Conservation (phyloP, 805 yeast genomes). For the Torulaspora gathmanii region DNA sequence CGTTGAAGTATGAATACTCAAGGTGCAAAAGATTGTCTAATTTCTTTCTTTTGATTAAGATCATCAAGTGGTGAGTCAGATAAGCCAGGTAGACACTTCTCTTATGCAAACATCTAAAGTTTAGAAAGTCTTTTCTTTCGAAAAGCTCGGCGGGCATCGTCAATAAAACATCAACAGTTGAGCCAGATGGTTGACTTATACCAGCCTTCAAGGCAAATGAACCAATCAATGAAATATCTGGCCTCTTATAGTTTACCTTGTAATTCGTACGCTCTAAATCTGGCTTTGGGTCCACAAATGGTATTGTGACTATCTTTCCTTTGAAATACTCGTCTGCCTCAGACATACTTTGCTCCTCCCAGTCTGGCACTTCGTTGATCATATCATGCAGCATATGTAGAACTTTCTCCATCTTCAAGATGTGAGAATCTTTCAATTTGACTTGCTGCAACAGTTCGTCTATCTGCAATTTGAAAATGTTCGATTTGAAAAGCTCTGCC, state of each 20-base stretch:
- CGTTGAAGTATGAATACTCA: constrained; percentile 67
- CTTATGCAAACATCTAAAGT: constrained; percentile 85
- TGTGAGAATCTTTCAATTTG: constrained; percentile 63
- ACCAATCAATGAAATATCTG: constrained; percentile 77
- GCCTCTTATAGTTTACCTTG: constrained; percentile 62
- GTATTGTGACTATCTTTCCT: constrained; percentile 55
- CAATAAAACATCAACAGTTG: constrained; percentile 71
- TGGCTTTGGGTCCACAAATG: constrained; percentile 91
- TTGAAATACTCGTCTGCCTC: constrained; percentile 56
- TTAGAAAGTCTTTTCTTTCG: constrained; percentile 83
- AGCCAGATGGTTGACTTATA: constrained; percentile 57
- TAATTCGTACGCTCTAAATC: constrained; percentile 53
- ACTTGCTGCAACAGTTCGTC: constrained; percentile 86
- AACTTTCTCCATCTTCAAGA: constrained; percentile 63
- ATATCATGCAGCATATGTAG: constrained; percentile 68
- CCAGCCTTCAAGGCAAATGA: constrained; percentile 85
- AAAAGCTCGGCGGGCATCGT: constrained; percentile 75
- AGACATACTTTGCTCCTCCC: constrained; percentile 46
- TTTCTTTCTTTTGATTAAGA: constrained; percentile 48
- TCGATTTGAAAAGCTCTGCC: constrained; percentile 89
- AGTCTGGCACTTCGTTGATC: constrained; percentile 59
- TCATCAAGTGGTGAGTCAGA: constrained; percentile 59
- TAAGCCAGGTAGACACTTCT: constrained; percentile 82
- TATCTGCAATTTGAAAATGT: constrained; percentile 90
- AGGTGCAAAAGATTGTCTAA: constrained; percentile 44